A percentile compares a stretch with the other conserved stretches of the same genome.
These are phyloP conservation scores for Fusarium sp. DNA, from an alignment of 2,329 filamentous ascomycete genomes.

Conservation along the genomic window DNA sequence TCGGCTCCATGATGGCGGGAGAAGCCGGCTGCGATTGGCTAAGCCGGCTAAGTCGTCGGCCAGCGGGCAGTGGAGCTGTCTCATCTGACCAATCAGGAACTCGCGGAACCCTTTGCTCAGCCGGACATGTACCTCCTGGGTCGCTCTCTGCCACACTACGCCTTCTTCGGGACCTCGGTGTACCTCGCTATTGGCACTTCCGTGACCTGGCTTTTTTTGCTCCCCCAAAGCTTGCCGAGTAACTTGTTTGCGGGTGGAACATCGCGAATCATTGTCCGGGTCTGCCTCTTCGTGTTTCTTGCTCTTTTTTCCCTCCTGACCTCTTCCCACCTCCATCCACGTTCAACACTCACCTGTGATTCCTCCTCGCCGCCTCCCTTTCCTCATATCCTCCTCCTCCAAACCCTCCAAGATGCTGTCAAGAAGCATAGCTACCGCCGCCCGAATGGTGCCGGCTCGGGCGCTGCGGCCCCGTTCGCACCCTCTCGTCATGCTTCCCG, in stretches of 20 bases:
- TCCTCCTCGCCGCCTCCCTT: not conserved
- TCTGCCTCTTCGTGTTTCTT: constrained; percentile 24
- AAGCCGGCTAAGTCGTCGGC: not conserved
- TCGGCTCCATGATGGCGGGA: not conserved
- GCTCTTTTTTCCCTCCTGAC: constrained; percentile 37
- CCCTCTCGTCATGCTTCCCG: constrained; percentile 56
- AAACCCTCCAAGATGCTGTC: constrained; percentile 54
- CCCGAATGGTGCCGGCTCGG: constrained; percentile 59
- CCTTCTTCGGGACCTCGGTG: constrained; percentile 10
- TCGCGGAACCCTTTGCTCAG: constrained; percentile 1
- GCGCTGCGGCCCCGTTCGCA: constrained; percentile 47
- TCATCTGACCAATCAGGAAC: not conserved
- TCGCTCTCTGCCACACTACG: not conserved
- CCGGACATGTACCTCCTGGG: constrained; percentile 38
- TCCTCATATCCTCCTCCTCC: constrained; percentile 1
- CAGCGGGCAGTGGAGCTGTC: not conserved
- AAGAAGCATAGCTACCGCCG: constrained; percentile 56
- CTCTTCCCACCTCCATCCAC: constrained; percentile 24
- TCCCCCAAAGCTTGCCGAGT: constrained; percentile 23
- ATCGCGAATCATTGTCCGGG: constrained; percentile 40
- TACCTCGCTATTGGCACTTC: constrained; percentile 12
- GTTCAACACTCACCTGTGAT: constrained; percentile 13
- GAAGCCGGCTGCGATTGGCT: not conserved
- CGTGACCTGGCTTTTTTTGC: constrained; percentile 24
- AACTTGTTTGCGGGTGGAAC: constrained; percentile 24